Evolutionary conservation across 192 early-diverging fungal species (phyloP).

Genomic region (Coemansia sp.): DNA sequence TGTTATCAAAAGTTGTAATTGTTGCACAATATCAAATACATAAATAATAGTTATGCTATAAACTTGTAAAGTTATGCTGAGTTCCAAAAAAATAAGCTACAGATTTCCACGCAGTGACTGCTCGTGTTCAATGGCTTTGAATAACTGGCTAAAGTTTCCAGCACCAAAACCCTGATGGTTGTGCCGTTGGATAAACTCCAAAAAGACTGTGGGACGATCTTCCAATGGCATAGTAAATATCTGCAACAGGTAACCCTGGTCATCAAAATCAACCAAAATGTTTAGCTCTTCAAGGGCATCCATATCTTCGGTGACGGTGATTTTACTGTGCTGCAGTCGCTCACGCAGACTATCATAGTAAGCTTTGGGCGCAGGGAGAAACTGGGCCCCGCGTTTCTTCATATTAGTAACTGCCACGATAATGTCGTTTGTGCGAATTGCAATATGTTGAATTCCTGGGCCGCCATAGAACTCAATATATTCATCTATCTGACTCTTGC

Average conservation of each 20-base stretch:
- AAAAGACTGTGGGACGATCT: conserved; percentile 94
- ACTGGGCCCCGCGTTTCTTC: conserved; percentile 83
- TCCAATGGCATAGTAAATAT: conserved; percentile 89
- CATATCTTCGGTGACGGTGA: conserved; percentile 79
- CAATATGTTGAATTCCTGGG: conserved; percentile 91
- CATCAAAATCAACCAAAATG: conserved; percentile 96
- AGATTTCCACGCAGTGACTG: conserved; percentile 89
- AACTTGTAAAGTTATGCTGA: neutral
- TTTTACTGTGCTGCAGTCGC: conserved; percentile 66
- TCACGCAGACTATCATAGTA: conserved; percentile 88
- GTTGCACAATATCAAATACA: neutral
- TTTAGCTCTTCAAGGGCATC: conserved; percentile 75
- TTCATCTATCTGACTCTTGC: conserved; percentile 92
- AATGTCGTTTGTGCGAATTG: conserved; percentile 85
- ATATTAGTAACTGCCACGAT: conserved; percentile 79
- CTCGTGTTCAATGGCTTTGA: conserved; percentile 93
- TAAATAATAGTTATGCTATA: neutral
- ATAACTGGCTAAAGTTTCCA: conserved; percentile 97
- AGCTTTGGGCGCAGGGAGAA: conserved; percentile 75
- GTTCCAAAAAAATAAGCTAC: conserved; percentile 11
- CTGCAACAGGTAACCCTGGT: conserved; percentile 93
- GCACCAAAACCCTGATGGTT: conserved; percentile 93
- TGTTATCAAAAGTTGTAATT: too few species aligned
- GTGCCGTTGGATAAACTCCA: conserved; percentile 95
- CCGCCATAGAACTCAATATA: conserved; percentile 62